Evolutionary conservation across 2,329 filamentous ascomycete genomes (phyloP).

Genomic region (Alternaria triticimaculans): DNA sequence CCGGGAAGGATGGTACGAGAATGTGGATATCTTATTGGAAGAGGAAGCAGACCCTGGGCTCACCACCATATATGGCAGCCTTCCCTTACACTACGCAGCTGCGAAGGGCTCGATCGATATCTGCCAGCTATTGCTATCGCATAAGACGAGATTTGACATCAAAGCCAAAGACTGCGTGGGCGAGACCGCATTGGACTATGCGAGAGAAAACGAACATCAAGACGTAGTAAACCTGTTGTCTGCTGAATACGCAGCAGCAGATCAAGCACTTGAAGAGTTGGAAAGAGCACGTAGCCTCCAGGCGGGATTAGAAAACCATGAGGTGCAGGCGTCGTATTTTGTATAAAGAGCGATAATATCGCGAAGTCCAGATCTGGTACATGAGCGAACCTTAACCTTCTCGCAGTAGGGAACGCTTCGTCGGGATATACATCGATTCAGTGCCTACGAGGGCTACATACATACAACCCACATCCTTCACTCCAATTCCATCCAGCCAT

Average conservation of each 20-base stretch:
- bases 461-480: too few relatives aligned
- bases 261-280: not conserved
- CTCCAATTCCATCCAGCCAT: not conserved
- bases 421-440: too few relatives aligned
- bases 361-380: too few relatives aligned
- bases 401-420: not conserved
- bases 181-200: not conserved
- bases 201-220: not conserved
- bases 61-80: slow-evolving; percentile 3
- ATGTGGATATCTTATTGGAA: not conserved
- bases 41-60: slow-evolving; percentile 1
- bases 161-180: not conserved
- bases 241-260: not conserved
- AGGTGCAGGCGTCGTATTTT: too few relatives aligned
- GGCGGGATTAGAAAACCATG: accelerated
- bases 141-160: not conserved
- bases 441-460: not conserved
- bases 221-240: not conserved
- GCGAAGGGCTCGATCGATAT: not conserved
- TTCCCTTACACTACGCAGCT: slow-evolving; percentile 22
- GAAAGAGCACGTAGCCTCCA: not conserved
- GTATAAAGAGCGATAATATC: not conserved
- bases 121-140: not conserved
- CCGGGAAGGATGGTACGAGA: not conserved
- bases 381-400: too few relatives aligned